Evolutionary conservation across 2,329 filamentous ascomycete genomes (phyloP), one percentile per base, ranked within the genome.

Genomic region (Aureobasidium sp.): DNA sequence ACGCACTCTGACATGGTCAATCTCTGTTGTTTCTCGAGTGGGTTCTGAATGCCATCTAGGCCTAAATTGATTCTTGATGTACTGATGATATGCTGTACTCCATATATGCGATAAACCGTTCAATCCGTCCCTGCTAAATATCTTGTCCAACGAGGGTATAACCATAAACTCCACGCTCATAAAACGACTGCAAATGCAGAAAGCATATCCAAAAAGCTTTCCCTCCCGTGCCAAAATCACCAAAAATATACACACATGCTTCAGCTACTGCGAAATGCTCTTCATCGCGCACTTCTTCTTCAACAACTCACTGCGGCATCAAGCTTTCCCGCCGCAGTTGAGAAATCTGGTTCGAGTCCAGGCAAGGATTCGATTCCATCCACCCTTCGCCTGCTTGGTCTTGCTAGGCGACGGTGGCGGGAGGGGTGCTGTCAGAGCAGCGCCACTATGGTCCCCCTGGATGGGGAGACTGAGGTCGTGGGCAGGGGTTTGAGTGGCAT

Each of bases 341-440:
- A 83, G 76, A 60, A 83, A 68, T 61, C 80, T 74, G 33, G 81
- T 83, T 66, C 78, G 76, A 62, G 82, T 72, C 81, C 81, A 84
- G 1, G 80, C 81, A 59, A 82, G 71, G 66, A 83, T 83, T 25
- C 78, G 73, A 61, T 81, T 73, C 81, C 81, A 83, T 23, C 74
- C 69, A 31, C 74, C 72, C 64, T 75, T 76, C 5, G 73, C 71
- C 15, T 68, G 68, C 45, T 69, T 66, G 51, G 67, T 70, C 64
- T 69, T 71, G 45, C 70, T 70, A 15, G 55, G 55, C 37, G 43
- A 13, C 31, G 55, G 55, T 19, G 55, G 55, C 21, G 55, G 40
- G 21, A 31, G 23, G 7, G 43, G 33, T 19, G 72, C 68, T 38
- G 70, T 66, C 71, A 64, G 65, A 23, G 64, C 74, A 60, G 72